phyloP scores from a whole-genome alignment of 768 basidiomycete genomes.

The Mycena alexandri region DNA sequence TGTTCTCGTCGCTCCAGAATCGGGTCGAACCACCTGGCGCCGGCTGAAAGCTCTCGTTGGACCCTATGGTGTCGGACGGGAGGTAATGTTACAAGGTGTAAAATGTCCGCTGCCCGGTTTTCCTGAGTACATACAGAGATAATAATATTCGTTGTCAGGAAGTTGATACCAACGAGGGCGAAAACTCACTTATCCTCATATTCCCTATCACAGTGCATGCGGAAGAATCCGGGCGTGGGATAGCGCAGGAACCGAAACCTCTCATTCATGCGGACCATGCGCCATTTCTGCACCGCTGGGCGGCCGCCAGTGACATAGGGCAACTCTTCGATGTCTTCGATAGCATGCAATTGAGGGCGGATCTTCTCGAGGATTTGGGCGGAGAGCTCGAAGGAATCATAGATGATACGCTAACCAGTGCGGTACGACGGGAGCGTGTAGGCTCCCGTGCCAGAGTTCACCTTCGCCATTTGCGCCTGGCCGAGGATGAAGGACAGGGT shows the following conservation, averaged over 20 bases:
- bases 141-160: background rate
- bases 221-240: slow-evolving; percentile 31
- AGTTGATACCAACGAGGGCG: background rate
- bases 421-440: slow-evolving; percentile 29
- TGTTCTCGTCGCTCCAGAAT: slow-evolving; percentile 11
- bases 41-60: slow-evolving; percentile 27
- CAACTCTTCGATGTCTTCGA: slow-evolving; percentile 30
- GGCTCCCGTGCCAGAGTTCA: slow-evolving; percentile 26
- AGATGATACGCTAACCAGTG: slow-evolving; percentile 35
- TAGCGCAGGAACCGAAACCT: slow-evolving; percentile 34
- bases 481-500: slow-evolving; percentile 21
- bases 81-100: slow-evolving; percentile 37
- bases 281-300: slow-evolving; percentile 32
- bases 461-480: slow-evolving; percentile 26
- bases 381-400: slow-evolving; percentile 31
- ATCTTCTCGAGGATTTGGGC: slow-evolving; percentile 27
- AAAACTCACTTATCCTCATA: slow-evolving; percentile 19
- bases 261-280: slow-evolving; percentile 37
- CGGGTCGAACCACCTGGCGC: slow-evolving; percentile 32
- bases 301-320: background rate
- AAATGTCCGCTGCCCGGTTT: slow-evolving; percentile 28
- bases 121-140: slow-evolving; percentile 1
- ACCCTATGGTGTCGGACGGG: slow-evolving; percentile 30
- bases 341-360: slow-evolving; percentile 27
- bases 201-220: slow-evolving; percentile 1